Evolutionary conservation across 768 basidiomycete species (phyloP), one percentile per base, ranked within the genome.

Genomic region (Rhodosporidiobolus sp.): DNA sequence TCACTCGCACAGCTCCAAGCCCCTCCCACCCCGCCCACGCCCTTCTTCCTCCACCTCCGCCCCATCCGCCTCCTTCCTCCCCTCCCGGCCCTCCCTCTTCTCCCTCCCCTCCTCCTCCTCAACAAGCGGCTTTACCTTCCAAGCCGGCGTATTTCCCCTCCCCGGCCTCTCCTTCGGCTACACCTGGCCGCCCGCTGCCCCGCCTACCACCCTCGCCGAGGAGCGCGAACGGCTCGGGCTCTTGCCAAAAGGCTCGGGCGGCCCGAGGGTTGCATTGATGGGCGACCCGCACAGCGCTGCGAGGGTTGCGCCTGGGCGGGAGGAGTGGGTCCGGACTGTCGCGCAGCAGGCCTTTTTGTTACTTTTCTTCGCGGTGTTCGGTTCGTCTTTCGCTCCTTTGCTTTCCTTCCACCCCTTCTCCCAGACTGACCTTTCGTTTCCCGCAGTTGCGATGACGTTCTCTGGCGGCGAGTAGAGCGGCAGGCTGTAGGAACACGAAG

Each of bases 71-170:
- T 22, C 57, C 46, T 63, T 69, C 55, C 46, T 17, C 20, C 9
- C 48, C 57, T n/a, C 56, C 20, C 49, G 58, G 35, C 59, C 49
- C 7, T 50, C 14, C 50, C 24, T 52, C 28, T 68, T 43, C 10
- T 32, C 46, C 34, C 50, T 35, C 58, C 22, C 34, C 22, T 32
- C 50, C 26, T 50, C 56, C 5, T 1, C 32, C 55, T 57, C 49
- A 12, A 28, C 30, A 12, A 32, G 26, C 28, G 30, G 7, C 54
- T 61, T 70, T 57, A 46, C 69, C 12, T 54, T 71, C 35, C 57
- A 59, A 34, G 69, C 69, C 24, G 69, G 69, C 14, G 8, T 71
- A 17, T 65, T 71, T 28, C 64, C 69, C 22, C 54, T 71, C 30
- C 53, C 69, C 4, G 64, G 64, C 26, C 35, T 71, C 24, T 54